Evolutionary conservation across 169 alveolate species (phyloP).

Genomic region (Cryptosporidium ubiquitum): DNA sequence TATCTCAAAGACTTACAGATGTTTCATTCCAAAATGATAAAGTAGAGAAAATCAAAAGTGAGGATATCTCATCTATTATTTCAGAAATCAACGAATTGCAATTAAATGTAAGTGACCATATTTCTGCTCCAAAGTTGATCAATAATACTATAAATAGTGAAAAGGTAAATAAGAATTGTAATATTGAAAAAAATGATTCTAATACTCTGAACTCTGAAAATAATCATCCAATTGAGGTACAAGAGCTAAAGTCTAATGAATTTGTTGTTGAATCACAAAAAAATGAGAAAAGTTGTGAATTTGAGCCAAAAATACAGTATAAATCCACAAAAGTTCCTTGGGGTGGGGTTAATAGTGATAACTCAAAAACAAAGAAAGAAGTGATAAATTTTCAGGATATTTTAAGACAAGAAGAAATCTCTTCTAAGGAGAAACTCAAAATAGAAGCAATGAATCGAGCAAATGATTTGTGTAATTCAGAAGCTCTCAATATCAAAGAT

Average conservation of each 20-base stretch:
- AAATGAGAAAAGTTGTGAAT: not conserved
- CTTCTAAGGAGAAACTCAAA: not conserved
- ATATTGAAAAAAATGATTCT: not conserved
- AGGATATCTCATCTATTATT: constrained; percentile 9
- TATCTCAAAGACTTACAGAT: not conserved
- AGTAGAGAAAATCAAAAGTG: constrained; percentile 7
- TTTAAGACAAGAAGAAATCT: constrained; percentile 15
- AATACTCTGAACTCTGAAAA: not conserved
- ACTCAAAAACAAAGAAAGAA: not conserved
- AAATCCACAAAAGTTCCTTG: constrained; percentile 1
- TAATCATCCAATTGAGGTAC: not conserved
- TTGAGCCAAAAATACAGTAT: not conserved
- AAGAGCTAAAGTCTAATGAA: not conserved
- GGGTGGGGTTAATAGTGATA: not conserved
- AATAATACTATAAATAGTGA: too few relatives aligned
- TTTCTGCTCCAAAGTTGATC: constrained; percentile 9
- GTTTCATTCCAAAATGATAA: not conserved
- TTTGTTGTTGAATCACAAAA: not conserved
- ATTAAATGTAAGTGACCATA: not conserved
- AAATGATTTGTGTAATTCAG: not conserved
- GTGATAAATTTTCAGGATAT: constrained; percentile 10
- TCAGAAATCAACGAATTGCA: constrained; percentile 32
- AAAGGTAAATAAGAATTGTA: too few relatives aligned
- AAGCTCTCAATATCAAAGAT: not conserved
- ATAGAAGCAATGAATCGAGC: not conserved